Conservation (phyloP, 1,284 basidiomycete species). For the Leccinum solheimii region DNA sequence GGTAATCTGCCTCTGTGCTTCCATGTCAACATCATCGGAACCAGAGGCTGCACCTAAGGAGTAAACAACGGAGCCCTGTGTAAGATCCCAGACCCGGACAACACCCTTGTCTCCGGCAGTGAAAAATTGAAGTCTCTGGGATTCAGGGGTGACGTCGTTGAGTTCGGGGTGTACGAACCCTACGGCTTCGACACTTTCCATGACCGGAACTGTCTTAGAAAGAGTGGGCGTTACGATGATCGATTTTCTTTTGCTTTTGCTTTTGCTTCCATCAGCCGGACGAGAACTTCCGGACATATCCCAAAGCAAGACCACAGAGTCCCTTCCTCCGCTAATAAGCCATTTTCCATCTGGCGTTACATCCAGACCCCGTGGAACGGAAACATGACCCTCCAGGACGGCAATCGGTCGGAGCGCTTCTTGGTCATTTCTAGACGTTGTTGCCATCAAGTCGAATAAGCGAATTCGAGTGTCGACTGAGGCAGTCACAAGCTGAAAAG, state of each 20-base stretch:
- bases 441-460: constrained; percentile 82
- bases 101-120: constrained; percentile 89
- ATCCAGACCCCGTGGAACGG: constrained; percentile 85
- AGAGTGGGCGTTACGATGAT: constrained; percentile 50
- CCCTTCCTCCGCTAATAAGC: constrained; percentile 86
- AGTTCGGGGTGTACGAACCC: constrained; percentile 65
- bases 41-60: constrained; percentile 57
- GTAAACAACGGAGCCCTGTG: constrained; percentile 62
- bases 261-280: constrained; percentile 25
- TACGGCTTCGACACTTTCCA: constrained; percentile 87
- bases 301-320: constrained; percentile 91
- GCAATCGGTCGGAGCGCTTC: constrained; percentile 68
- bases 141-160: constrained; percentile 44
- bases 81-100: constrained; percentile 82
- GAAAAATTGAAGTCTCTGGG: constrained; percentile 63
- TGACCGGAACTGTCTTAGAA: constrained; percentile 81
- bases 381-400: constrained; percentile 88
- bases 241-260: constrained; percentile 58
- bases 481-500: constrained; percentile 85
- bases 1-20: constrained; percentile 77
- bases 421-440: constrained; percentile 53
- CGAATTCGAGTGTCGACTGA: constrained; percentile 87
- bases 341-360: constrained; percentile 83
- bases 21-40: constrained; percentile 54
- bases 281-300: constrained; percentile 42